Evolutionary conservation across 2,329 filamentous ascomycete species (phyloP).

Genomic region (Penicillium griseofulvum): DNA sequence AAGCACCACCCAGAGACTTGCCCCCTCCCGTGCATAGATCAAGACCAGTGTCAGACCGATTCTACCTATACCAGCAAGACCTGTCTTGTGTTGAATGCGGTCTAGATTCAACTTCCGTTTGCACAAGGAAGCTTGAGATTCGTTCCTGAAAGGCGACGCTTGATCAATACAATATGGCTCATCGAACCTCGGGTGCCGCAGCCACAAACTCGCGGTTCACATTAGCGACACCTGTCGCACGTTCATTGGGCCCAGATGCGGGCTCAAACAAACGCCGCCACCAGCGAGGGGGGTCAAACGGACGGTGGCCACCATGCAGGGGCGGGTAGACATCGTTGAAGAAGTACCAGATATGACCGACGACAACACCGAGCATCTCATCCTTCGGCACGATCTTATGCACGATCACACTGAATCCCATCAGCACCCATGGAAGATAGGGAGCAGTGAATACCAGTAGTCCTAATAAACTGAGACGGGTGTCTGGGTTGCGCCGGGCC

Average conservation of each 20-base stretch:
- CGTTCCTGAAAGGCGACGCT: not conserved
- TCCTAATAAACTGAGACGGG: constrained; percentile 82
- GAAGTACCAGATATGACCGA: constrained; percentile 97
- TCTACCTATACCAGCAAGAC: not conserved
- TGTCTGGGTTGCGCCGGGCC: constrained; percentile 92
- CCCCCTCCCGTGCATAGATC: not conserved
- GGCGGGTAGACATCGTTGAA: constrained; percentile 96
- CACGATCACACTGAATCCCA: constrained; percentile 87
- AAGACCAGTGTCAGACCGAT: too few relatives aligned
- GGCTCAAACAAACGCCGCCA: constrained; percentile 80
- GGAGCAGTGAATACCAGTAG: constrained; percentile 89
- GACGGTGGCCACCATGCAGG: constrained; percentile 77
- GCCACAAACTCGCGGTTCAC: constrained; percentile 35
- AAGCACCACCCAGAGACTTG: not conserved
- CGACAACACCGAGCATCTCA: constrained; percentile 90
- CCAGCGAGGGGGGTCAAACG: constrained; percentile 84
- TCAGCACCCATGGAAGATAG: constrained; percentile 92
- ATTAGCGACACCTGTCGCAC: constrained; percentile 27
- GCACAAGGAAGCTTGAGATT: not conserved
- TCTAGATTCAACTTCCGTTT: not conserved
- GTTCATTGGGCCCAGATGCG: constrained; percentile 4
- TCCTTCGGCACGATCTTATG: constrained; percentile 89
- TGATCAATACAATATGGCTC: constrained; percentile 5
- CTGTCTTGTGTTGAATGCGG: not conserved
- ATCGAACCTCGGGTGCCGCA: constrained; percentile 35